Percentiles rank a stretch among this genome's conserved stretches.
phyloP scores from a whole-genome alignment of 768 basidiomycete species.

The Lyophyllum shimeji region DNA sequence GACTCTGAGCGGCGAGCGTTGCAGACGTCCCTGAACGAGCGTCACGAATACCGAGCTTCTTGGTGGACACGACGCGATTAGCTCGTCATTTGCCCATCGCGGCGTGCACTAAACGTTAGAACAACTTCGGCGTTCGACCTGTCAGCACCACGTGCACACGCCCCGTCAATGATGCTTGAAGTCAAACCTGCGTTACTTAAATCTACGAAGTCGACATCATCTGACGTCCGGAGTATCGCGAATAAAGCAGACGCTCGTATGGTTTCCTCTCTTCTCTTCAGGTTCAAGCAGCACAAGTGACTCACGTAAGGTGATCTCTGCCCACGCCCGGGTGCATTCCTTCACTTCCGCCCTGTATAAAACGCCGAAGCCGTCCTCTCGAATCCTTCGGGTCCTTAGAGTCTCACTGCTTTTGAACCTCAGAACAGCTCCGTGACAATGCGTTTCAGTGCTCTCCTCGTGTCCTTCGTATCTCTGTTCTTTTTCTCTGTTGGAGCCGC shows the following conservation, averaged over 20 bases:
- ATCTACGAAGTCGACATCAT: constrained; percentile 9
- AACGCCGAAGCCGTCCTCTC: not conserved
- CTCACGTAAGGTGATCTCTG: not conserved
- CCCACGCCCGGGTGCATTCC: constrained; percentile 10
- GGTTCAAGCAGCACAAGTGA: not conserved
- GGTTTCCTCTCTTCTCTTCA: constrained; percentile 1
- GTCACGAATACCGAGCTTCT: no score
- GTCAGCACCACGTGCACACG: constrained; percentile 2
- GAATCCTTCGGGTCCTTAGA: not conserved
- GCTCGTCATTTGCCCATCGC: no score
- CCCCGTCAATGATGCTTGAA: not conserved
- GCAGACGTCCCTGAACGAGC: no score
- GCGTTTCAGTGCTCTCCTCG: constrained; percentile 10
- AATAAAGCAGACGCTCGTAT: not conserved
- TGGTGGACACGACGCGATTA: no score
- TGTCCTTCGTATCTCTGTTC: constrained; percentile 24
- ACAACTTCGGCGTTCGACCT: no score
- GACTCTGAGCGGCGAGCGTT: no score
- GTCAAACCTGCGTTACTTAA: not conserved
- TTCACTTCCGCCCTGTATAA: not conserved
- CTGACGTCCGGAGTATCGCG: constrained; percentile 1
- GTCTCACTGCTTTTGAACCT: not conserved
- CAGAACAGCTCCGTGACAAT: constrained; percentile 4
- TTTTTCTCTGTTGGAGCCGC: constrained; percentile 24
- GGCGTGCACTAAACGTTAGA: no score